These are phyloP conservation scores for Fragaria ananassa DNA, from an alignment of 306 rosid species.

Conservation along the genomic window DNA sequence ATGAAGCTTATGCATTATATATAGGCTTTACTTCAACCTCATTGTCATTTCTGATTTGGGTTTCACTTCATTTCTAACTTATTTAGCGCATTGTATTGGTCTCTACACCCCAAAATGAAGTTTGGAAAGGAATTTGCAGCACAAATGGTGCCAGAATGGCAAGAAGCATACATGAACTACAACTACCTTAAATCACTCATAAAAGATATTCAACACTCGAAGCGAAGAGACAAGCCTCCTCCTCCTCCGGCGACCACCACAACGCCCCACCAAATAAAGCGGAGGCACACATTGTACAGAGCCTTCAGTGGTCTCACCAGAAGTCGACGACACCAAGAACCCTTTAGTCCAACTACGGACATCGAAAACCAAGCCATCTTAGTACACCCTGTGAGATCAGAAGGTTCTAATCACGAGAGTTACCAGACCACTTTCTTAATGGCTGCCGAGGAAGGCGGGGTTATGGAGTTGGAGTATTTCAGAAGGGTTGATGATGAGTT, in stretches of 20 bases:
- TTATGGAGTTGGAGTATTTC: constrained; percentile 54
- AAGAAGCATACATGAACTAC: constrained; percentile 68
- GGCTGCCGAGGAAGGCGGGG: constrained; percentile 60
- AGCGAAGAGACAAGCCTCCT: constrained; percentile 20
- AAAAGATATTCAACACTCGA: constrained; percentile 36
- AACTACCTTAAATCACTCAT: constrained; percentile 41
- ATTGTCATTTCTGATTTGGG: neutral
- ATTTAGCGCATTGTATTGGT: neutral
- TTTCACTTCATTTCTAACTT: neutral
- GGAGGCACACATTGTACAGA: constrained; percentile 51
- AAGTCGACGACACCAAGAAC: constrained; percentile 14
- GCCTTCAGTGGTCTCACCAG: constrained; percentile 71
- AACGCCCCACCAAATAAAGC: constrained; percentile 21
- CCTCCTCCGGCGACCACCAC: constrained; percentile 22
- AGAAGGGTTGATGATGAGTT: constrained; percentile 53
- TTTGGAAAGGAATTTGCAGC: constrained; percentile 63
- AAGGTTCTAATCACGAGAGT: constrained; percentile 15
- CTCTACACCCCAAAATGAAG: constrained; percentile 35
- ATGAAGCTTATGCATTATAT: neutral
- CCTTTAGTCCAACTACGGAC: constrained; percentile 30
- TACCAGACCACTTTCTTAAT: constrained; percentile 48
- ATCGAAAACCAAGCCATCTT: constrained; percentile 60
- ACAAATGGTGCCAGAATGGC: constrained; percentile 83
- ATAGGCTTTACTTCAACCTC: neutral
- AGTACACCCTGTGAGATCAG: constrained; percentile 30